Conservation (phyloP, 345 rosid genomes). For the Gossypium thurberi region DNA sequence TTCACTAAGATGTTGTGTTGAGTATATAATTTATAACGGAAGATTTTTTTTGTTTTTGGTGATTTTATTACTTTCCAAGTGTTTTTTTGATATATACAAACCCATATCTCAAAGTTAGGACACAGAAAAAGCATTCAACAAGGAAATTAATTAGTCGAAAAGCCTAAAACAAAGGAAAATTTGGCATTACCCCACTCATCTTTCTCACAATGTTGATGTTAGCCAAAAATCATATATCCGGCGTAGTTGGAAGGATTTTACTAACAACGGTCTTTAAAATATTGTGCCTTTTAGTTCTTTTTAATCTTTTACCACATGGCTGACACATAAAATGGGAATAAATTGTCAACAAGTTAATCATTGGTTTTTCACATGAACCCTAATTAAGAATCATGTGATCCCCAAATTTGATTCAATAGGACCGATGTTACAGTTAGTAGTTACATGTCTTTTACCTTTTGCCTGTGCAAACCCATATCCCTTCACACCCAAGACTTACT, state of each 20-base stretch:
- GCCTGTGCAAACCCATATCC: background rate
- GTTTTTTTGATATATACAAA: too few relatives aligned
- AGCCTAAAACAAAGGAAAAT: background rate
- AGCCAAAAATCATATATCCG: background rate
- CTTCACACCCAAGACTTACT: constrained; percentile 1
- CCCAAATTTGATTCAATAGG: background rate
- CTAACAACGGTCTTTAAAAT: background rate
- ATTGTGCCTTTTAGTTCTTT: too few relatives aligned
- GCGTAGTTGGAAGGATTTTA: background rate
- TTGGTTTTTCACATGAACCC: background rate
- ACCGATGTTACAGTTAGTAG: background rate
- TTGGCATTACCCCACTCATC: background rate
- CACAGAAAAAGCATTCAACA: background rate
- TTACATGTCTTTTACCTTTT: background rate
- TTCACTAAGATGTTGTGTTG: too few relatives aligned
- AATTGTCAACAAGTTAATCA: background rate
- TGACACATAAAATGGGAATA: background rate
- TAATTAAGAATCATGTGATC: background rate
- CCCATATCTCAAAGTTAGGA: background rate
- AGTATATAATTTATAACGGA: too few relatives aligned
- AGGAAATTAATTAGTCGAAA: background rate
- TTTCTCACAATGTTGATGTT: background rate
- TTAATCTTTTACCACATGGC: too few relatives aligned
- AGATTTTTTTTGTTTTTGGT: too few relatives aligned
- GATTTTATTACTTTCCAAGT: too few relatives aligned